A percentile compares a stretch with the other conserved stretches of the same genome.
Evolutionary conservation across 2,329 filamentous ascomycete species (phyloP).

Genomic region (Ascocoryne sarcoides): DNA sequence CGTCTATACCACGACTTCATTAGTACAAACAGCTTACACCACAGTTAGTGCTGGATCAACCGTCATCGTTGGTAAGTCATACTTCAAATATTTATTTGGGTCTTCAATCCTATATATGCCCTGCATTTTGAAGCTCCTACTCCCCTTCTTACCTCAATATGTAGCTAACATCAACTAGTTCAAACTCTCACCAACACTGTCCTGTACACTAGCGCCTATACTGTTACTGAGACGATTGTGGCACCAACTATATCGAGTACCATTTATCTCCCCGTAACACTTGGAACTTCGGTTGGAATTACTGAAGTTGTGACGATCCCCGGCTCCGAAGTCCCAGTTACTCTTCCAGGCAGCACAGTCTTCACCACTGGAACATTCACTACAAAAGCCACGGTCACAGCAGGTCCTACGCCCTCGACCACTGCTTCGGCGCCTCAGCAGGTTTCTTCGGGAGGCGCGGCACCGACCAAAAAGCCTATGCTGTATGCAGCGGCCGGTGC

Average conservation of each 20-base stretch:
- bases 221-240: conserved; percentile 18
- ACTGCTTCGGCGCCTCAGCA: conserved; percentile 18
- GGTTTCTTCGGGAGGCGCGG: conserved; percentile 10
- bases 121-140: too few relatives aligned
- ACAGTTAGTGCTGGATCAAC: conserved; percentile 37
- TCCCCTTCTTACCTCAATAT: neutral
- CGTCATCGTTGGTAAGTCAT: conserved; percentile 29
- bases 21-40: conserved; percentile 26
- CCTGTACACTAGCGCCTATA: conserved; percentile 31
- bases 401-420: conserved; percentile 7
- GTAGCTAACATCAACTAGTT: conserved; percentile 2
- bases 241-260: conserved; percentile 21
- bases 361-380: conserved; percentile 8
- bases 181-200: conserved; percentile 36
- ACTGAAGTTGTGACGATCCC: conserved; percentile 20
- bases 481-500: conserved; percentile 21
- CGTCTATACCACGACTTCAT: conserved; percentile 33
- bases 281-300: conserved; percentile 15
- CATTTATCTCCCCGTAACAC: conserved; percentile 16
- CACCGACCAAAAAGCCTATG: conserved; percentile 19
- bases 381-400: conserved; percentile 4
- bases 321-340: conserved; percentile 17
- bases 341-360: conserved; percentile 7
- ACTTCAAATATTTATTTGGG: neutral
- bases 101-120: neutral